Base-by-base conservation (phyloP, 495 filamentous ascomycete genomes). In the Xylaria venustula region DNA sequence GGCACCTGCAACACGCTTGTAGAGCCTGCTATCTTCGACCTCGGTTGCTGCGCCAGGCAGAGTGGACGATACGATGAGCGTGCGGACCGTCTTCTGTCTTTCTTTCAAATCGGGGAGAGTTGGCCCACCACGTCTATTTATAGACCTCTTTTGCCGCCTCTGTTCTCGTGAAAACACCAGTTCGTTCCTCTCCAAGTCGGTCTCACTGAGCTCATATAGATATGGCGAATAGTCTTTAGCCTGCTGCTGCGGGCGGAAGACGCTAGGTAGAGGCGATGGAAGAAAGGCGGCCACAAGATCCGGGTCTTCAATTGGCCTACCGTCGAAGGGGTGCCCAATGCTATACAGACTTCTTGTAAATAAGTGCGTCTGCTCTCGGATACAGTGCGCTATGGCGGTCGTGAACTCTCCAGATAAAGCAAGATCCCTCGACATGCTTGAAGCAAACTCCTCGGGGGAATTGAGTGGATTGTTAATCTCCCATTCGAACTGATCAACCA, bases 401-500 rank as follows among this genome's bases (percentile, higher is more conserved):
- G 91, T 95, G 70, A 98, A 98, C 73, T 98, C 94, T 37, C 94
- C 94, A 20, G 90, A 90, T 32, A 98, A 83, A 2, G 91, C 92
- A n/a, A 98, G 81, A 57, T 98, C 94, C 44, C 85, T 83, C 1
- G 93, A 87, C 90, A 98, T 93, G 63, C 87, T 86, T 46, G 85
- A 77, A 14, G 94, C 95, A 72, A 98, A 98, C 55, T 95, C 89
- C 73, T 98, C 94, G 0, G 94, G 92, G 0, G 87, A 93, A 73
- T 98, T 98, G 61, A 86, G 78, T 0, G 92, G 87, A 67, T 97
- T 93, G 71, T 98, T 98, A 68, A 98, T 91, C 68, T 98, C 94
- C 94, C 94, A 98, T 75, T 98, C 94, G 53, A 98, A 98, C 71
- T 98, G 95, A 67, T 98, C 94, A 22, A 97, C 87, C 25, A 98